Evolutionary conservation across 352 stramenopile species (phyloP).

Genomic region (Plasmopara halstedii): DNA sequence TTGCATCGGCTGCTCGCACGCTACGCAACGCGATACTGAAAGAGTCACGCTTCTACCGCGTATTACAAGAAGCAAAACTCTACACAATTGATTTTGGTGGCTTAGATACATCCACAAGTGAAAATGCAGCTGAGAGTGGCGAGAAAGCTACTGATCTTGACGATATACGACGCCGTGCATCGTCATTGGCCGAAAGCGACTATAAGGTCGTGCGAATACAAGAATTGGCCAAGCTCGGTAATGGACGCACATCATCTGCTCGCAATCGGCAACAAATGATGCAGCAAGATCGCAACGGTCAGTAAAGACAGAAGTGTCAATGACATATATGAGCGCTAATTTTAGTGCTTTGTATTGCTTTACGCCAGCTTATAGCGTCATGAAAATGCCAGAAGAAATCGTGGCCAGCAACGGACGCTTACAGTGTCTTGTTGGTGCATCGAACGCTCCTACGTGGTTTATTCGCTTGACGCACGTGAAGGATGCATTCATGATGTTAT

Average conservation of each 20-base stretch:
- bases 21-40: constrained; percentile 33
- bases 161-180: constrained; percentile 16
- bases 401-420: constrained; percentile 48
- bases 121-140: constrained; percentile 2
- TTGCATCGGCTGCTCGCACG: constrained; percentile 10
- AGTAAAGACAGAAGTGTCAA: background rate
- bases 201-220: constrained; percentile 53
- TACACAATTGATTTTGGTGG: constrained; percentile 51
- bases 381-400: constrained; percentile 76
- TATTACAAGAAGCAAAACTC: constrained; percentile 56
- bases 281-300: constrained; percentile 41
- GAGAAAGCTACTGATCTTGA: constrained; percentile 7
- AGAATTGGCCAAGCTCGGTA: constrained; percentile 39
- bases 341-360: background rate
- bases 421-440: constrained; percentile 46
- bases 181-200: constrained; percentile 29
- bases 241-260: constrained; percentile 16
- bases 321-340: background rate
- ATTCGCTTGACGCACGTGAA: constrained; percentile 60
- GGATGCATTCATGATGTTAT: constrained; percentile 67
- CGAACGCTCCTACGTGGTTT: constrained; percentile 60
- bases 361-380: constrained; percentile 44
- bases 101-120: background rate
- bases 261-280: constrained; percentile 22
- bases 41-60: constrained; percentile 59